Evolutionary conservation across 805 yeast genomes (phyloP).

Genomic region (Yarrowia bubula): DNA sequence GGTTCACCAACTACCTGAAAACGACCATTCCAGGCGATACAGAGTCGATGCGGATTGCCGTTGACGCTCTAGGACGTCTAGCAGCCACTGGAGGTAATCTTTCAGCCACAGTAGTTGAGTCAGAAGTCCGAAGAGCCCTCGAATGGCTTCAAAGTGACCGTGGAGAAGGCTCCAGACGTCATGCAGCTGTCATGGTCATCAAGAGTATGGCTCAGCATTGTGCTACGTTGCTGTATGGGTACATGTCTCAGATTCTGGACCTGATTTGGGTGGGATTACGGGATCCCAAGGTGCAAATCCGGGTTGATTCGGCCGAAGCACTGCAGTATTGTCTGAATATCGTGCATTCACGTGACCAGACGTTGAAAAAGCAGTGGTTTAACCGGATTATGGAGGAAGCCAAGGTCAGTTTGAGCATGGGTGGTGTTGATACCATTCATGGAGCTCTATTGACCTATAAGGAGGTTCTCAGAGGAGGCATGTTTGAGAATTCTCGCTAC

Average conservation of each 20-base stretch:
- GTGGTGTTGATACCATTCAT: conserved; percentile 70
- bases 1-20: conserved; percentile 86
- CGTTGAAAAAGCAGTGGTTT: conserved; percentile 73
- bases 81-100: conserved; percentile 87
- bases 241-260: conserved; percentile 73
- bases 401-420: conserved; percentile 52
- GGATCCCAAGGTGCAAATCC: conserved; percentile 69
- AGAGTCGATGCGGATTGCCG: conserved; percentile 82
- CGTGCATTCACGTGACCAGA: conserved; percentile 72
- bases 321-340: conserved; percentile 75
- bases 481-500: conserved; percentile 66
- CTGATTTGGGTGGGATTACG: conserved; percentile 85
- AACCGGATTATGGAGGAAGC: conserved; percentile 67
- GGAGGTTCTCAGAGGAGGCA: conserved; percentile 65
- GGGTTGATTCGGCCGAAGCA: conserved; percentile 82
- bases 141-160: conserved; percentile 91
- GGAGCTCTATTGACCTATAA: conserved; percentile 81
- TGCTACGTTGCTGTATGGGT: conserved; percentile 77
- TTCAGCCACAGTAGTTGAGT: conserved; percentile 90
- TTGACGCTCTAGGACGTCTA: conserved; percentile 79
- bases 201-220: conserved; percentile 82
- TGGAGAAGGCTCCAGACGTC: conserved; percentile 73
- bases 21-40: conserved; percentile 76
- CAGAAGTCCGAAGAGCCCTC: conserved; percentile 81
- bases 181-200: conserved; percentile 83